Base-by-base conservation (phyloP, 495 filamentous ascomycete genomes). In the Tetracladium setigerum region DNA sequence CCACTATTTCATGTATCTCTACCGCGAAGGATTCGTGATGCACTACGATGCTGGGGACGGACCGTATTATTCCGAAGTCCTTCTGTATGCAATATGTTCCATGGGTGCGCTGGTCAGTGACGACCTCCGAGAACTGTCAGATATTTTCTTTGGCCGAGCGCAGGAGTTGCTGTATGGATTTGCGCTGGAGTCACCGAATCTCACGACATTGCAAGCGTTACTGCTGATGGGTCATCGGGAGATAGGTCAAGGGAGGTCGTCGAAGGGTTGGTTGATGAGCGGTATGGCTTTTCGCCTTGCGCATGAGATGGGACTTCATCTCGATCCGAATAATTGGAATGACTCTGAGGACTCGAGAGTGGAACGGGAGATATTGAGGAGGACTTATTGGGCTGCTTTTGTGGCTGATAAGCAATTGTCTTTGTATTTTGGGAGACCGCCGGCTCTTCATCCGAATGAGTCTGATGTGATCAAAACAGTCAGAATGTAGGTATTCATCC, bases 361-460 rank as follows among this genome's bases (percentile, higher is more conserved):
- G 7, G 60, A 65, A 24, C 45, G 62, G 31, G 62, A 65, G 32
- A 58, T 63, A 17, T 47, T 56, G 8, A 39, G 60, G 17, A 46
- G 60, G 18, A 57, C 57, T 10, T 65, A 65, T 37, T 65, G 62
- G 62, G 62, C 58, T 35, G 62, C 56, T 8, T 63, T 65, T 34
- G 42, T 56, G 9, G 60, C 55, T 8, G 62, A 65, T 38, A 65
- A 61, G 50, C 58, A 62, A 38, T 51, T 62, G 4, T 57, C 50
- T 37, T 41, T 65, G 14, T 65, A 62, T 38, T 65, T 65, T 36
- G 62, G 60, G 1, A 47, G 62, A 17, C 62, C 62, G 9, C 60
- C 60, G 5, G 62, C 62, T 6, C 46, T 65, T 0, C 59, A 62
- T 37, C 62, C 62, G 0, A 38, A 56, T 8, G 56, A 61, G 44